Percentiles rank a stretch among this genome's conserved stretches.
These are phyloP conservation scores for Malus orientalis DNA, from an alignment of 306 rosid species.

Conservation along the genomic window DNA sequence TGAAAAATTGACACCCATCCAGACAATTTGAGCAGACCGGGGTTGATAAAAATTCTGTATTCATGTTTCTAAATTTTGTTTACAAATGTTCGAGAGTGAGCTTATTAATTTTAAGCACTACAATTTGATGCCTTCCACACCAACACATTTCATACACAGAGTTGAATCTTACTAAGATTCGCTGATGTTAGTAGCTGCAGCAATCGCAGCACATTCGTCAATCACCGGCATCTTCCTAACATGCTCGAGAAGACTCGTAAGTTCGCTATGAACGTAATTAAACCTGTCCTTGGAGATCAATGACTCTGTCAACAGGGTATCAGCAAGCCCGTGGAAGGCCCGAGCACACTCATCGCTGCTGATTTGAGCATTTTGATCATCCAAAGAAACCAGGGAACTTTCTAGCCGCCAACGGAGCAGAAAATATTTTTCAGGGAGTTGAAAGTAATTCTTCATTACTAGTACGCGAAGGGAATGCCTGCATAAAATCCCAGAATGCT, in stretches of 20 bases:
- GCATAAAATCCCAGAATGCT: slow-evolving; percentile 57
- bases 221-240: slow-evolving; percentile 41
- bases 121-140: background rate
- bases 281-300: slow-evolving; percentile 38
- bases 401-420: slow-evolving; percentile 48
- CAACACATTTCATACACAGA: background rate
- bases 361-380: slow-evolving; percentile 20
- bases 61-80: background rate
- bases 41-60: background rate
- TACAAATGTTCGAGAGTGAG: slow-evolving; percentile 1
- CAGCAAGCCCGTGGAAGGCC: slow-evolving; percentile 41
- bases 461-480: slow-evolving; percentile 55
- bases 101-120: background rate
- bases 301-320: slow-evolving; percentile 45
- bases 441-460: slow-evolving; percentile 42
- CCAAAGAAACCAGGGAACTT: slow-evolving; percentile 24
- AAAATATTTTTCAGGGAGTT: slow-evolving; percentile 50
- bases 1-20: background rate
- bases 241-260: slow-evolving; percentile 44
- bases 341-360: slow-evolving; percentile 30
- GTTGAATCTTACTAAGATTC: slow-evolving; percentile 10
- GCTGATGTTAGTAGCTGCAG: slow-evolving; percentile 24
- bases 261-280: slow-evolving; percentile 37
- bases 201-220: slow-evolving; percentile 33
- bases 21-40: background rate